Conservation (phyloP, 192 early-diverging fungal species). For the Phycomyces blakesleeanus region DNA sequence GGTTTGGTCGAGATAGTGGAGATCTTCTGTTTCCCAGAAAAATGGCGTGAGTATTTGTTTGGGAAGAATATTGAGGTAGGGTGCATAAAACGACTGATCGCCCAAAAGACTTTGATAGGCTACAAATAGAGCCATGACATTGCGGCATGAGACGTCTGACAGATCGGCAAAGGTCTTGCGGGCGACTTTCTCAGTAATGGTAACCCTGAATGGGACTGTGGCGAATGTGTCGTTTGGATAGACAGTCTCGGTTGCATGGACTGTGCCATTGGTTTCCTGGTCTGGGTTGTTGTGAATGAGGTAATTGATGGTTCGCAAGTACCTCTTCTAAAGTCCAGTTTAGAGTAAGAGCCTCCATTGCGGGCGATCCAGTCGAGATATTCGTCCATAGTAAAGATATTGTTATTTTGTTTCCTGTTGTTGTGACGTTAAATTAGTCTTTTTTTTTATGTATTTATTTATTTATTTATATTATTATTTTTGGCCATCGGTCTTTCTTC, state of each 20-base stretch:
- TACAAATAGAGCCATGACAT: slow-evolving; percentile 50
- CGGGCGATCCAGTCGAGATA: slow-evolving; percentile 14
- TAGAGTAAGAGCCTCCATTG: slow-evolving; percentile 4
- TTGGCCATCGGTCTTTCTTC: too few species aligned
- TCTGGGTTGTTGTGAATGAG: background rate
- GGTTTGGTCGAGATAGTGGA: slow-evolving; percentile 46
- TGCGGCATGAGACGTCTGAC: slow-evolving; percentile 26
- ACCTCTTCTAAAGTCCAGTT: slow-evolving; percentile 12
- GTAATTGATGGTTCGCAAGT: background rate
- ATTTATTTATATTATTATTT: too few species aligned
- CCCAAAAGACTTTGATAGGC: slow-evolving; percentile 41
- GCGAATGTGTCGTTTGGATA: slow-evolving; percentile 42
- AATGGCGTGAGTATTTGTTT: slow-evolving; percentile 51
- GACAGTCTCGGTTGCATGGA: slow-evolving; percentile 42
- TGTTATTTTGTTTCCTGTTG: too few species aligned
- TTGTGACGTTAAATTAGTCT: background rate
- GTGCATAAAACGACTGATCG: slow-evolving; percentile 50
- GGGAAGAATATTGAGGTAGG: slow-evolving; percentile 60
- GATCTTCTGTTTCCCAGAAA: slow-evolving; percentile 45
- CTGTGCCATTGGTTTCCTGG: slow-evolving; percentile 28
- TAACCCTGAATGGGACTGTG: slow-evolving; percentile 48
- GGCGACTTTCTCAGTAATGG: slow-evolving; percentile 47
- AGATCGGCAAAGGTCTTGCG: slow-evolving; percentile 23
- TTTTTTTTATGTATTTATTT: background rate
- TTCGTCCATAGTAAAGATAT: slow-evolving; percentile 2